phyloP scores from a whole-genome alignment of 495 filamentous ascomycete genomes.

The Sabuloglossum arenarium region DNA sequence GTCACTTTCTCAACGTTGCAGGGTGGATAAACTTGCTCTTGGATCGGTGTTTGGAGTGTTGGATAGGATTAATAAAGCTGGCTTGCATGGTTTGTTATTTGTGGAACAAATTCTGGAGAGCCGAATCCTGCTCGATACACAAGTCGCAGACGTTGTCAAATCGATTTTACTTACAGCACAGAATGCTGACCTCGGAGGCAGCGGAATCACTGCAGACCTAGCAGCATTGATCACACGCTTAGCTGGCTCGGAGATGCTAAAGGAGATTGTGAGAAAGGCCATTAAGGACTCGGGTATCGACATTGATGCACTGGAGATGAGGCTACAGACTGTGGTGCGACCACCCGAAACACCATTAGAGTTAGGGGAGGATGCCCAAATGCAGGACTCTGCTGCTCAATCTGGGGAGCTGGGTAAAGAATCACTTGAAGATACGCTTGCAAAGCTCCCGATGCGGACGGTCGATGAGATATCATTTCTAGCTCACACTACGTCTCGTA shows the following conservation, averaged over 20 bases:
- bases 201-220: slow-evolving; percentile 19
- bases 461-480: slow-evolving; percentile 15
- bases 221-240: slow-evolving; percentile 41
- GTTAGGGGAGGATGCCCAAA: slow-evolving; percentile 28
- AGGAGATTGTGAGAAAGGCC: slow-evolving; percentile 33
- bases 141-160: slow-evolving; percentile 38
- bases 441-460: slow-evolving; percentile 16
- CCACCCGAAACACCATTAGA: slow-evolving; percentile 15
- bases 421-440: slow-evolving; percentile 12
- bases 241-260: slow-evolving; percentile 28
- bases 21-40: slow-evolving; percentile 50
- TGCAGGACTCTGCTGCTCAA: slow-evolving; percentile 21
- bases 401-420: slow-evolving; percentile 12
- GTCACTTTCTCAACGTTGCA: slow-evolving; percentile 40
- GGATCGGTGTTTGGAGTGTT: slow-evolving; percentile 48
- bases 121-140: slow-evolving; percentile 36
- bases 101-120: slow-evolving; percentile 39
- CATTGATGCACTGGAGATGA: slow-evolving; percentile 46
- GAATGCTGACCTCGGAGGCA: slow-evolving; percentile 4
- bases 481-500: slow-evolving; percentile 9
- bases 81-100: slow-evolving; percentile 24
- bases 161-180: slow-evolving; percentile 36
- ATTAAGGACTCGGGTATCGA: slow-evolving; percentile 41
- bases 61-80: slow-evolving; percentile 26
- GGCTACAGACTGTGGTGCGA: slow-evolving; percentile 42